Base-by-base conservation (phyloP, 176 grass and related monocot species). In the Oryza glaberrima region DNA sequence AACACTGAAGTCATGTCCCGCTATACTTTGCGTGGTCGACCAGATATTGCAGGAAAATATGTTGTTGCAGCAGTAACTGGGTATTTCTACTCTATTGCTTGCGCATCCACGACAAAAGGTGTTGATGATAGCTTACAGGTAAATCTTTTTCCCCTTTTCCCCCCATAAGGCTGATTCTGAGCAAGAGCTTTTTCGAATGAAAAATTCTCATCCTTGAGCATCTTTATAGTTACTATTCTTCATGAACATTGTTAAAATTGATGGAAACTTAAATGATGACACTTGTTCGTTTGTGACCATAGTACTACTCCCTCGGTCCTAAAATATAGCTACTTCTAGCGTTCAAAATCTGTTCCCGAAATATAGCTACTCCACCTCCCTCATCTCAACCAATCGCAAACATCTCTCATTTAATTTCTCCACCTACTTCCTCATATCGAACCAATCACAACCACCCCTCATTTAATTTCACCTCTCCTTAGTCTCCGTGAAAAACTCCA, bases 1-100 rank as follows among this genome's bases (percentile, higher is more conserved):
- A 98, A 98, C 81, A 98, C 96, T 60, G 96, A 94, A 83, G 96
- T 98, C 67, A 92, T 98, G 96, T 98, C 96, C 75, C 89, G 88
- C 64, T 94, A 98, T 84, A 98, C 93, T 68, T 67, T 87, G 77
- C 89, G 90, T 88, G 88, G 96, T 25, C 81, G 83, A 17, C 65
- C 88, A 67, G 96, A 94, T 86, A 77, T 92, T 60, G 91, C 90
- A 34, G 93, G 85, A 61, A 92, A 92, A 88, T 98, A 98, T 90
- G 96, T 98, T 72, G 96, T 92, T 82, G 91, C 93, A 72, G 96
- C 96, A 71, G 96, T 98, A 65, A 95, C 91, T 35, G 96, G 96
- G 69, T 98, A 98, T 86, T 98, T 98, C 41, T 94, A 98, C 74
- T 98, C 96, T 47, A 98, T 98, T 86, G 93, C 96, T 34, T 95